Conservation (phyloP, 148 eudicot genomes). For the Fagopyrum homotropicum region DNA sequence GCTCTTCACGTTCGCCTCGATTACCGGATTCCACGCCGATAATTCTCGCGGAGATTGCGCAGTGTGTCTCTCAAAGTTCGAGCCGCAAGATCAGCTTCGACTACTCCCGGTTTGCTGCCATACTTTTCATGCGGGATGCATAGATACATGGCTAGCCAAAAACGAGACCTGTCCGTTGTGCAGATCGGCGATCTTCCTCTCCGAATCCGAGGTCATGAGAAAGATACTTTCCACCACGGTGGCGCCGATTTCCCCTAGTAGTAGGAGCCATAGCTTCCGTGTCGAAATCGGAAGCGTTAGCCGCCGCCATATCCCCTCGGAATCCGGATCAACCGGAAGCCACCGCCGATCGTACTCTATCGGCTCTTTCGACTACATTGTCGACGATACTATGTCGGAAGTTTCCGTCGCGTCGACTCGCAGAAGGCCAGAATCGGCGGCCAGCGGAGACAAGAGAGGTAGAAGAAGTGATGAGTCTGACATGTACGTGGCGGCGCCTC, state of each 20-base stretch:
- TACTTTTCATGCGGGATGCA: constrained; percentile 71
- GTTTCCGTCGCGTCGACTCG: constrained; percentile 31
- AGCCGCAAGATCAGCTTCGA: constrained; percentile 59
- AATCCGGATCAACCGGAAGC: constrained; percentile 20
- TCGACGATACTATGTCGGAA: constrained; percentile 43
- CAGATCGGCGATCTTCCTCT: constrained; percentile 52
- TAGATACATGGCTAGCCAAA: constrained; percentile 73
- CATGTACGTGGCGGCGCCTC: neutral
- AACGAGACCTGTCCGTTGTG: constrained; percentile 80
- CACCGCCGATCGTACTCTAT: constrained; percentile 47
- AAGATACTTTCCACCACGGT: constrained; percentile 24
- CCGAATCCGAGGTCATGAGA: constrained; percentile 35
- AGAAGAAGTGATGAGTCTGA: neutral
- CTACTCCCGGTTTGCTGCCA: constrained; percentile 82
- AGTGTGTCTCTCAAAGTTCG: constrained; percentile 78
- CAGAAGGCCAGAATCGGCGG: constrained; percentile 20
- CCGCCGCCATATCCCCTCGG: constrained; percentile 24
- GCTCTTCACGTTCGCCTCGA: constrained; percentile 52
- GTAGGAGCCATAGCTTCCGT: constrained; percentile 44
- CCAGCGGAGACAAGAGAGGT: constrained; percentile 30
- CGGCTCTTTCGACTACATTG: constrained; percentile 64
- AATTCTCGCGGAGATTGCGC: constrained; percentile 62
- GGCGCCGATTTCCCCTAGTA: constrained; percentile 7
- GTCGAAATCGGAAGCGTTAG: constrained; percentile 74
- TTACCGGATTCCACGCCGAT: constrained; percentile 25